phyloP scores from a whole-genome alignment of 2,329 filamentous ascomycete genomes.

The Apiospora rasikravindrae region DNA sequence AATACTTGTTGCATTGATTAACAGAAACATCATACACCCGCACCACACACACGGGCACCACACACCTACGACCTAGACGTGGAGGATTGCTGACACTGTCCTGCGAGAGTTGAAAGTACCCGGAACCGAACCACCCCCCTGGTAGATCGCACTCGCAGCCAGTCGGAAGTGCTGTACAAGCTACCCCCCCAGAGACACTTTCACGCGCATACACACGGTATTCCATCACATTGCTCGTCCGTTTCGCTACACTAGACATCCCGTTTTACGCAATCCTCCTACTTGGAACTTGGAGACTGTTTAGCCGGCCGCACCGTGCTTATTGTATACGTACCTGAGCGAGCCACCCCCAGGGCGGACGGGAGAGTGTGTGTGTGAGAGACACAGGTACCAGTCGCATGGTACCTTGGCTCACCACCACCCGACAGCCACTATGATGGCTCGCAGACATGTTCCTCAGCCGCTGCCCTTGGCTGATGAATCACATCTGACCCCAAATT shows the following conservation, averaged over 20 bases:
- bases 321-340: slow-evolving; percentile 14
- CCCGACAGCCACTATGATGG: slow-evolving; percentile 47
- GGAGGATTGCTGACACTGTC: slow-evolving; percentile 7
- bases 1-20: slow-evolving; percentile 14
- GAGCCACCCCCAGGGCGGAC: not conserved
- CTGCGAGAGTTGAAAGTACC: slow-evolving; percentile 4
- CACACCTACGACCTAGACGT: not conserved
- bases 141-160: not conserved
- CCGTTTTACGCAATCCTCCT: slow-evolving; percentile 15
- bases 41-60: slow-evolving; percentile 13
- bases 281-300: slow-evolving; percentile 12
- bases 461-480: slow-evolving; percentile 58
- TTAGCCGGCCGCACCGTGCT: slow-evolving; percentile 13
- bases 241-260: slow-evolving; percentile 11
- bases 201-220: slow-evolving; percentile 8
- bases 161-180: slow-evolving; percentile 2
- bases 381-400: slow-evolving; percentile 17
- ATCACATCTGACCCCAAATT: slow-evolving; percentile 12
- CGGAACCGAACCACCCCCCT: not conserved
- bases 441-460: slow-evolving; percentile 63
- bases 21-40: slow-evolving; percentile 12
- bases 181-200: not conserved
- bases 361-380: slow-evolving; percentile 16
- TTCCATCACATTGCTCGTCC: slow-evolving; percentile 11
- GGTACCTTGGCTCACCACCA: slow-evolving; percentile 25